A percentile compares a stretch with the other conserved stretches of the same genome.
These are phyloP conservation scores for Yarrowia sp. DNA, from an alignment of 805 yeast species.

Conservation along the genomic window DNA sequence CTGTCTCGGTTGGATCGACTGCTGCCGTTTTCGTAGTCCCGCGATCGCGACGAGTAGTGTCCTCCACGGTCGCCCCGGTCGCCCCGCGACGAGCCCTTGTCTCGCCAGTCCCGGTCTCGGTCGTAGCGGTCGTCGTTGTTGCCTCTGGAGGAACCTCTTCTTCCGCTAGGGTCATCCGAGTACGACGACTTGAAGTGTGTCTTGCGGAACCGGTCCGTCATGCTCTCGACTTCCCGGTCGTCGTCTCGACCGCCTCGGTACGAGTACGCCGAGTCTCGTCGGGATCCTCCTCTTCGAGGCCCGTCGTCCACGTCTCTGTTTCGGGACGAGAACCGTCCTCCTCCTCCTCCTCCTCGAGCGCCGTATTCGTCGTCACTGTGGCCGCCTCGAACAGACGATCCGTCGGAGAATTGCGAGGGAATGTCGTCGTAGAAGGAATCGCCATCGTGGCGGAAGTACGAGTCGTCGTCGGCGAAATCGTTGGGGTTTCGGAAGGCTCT, in stretches of 20 bases:
- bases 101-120: slow-evolving; percentile 27
- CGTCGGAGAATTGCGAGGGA: slow-evolving; percentile 69
- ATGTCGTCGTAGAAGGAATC: slow-evolving; percentile 79
- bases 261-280: slow-evolving; percentile 30
- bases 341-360: slow-evolving; percentile 43
- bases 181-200: slow-evolving; percentile 54
- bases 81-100: slow-evolving; percentile 37
- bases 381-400: slow-evolving; percentile 48
- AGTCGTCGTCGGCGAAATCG: slow-evolving; percentile 55
- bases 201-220: slow-evolving; percentile 47
- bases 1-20: slow-evolving; percentile 13
- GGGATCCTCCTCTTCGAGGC: slow-evolving; percentile 17
- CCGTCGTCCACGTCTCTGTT: slow-evolving; percentile 3
- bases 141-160: slow-evolving; percentile 54
- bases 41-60: slow-evolving; percentile 9
- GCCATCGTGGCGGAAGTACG: slow-evolving; percentile 58
- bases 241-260: slow-evolving; percentile 6
- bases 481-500: slow-evolving; percentile 67
- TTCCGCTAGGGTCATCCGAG: slow-evolving; percentile 53
- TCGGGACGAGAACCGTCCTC: slow-evolving; percentile 34
- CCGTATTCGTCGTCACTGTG: slow-evolving; percentile 43
- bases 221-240: slow-evolving; percentile 50
- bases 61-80: slow-evolving; percentile 13
- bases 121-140: slow-evolving; percentile 45
- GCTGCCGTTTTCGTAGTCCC: slow-evolving; percentile 41